Evolutionary conservation across 2,329 filamentous ascomycete genomes (phyloP), one percentile per base, ranked within the genome.

Genomic region (Colletotrichum tofieldiae): DNA sequence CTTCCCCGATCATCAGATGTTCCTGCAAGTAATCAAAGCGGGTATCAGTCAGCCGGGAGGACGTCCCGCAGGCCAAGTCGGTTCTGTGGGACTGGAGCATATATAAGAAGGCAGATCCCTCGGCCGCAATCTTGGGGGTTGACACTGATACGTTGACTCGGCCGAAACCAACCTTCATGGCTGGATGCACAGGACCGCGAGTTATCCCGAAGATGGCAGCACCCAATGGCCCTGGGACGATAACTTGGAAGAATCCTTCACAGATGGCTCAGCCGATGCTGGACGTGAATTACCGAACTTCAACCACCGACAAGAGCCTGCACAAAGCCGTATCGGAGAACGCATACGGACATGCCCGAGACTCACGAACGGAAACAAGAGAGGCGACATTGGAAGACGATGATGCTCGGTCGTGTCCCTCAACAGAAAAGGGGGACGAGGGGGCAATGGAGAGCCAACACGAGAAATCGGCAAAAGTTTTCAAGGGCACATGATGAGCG

Each of bases 1-100:
- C 9, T 55, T 66, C 67, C 67, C 67, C 47, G 67, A 70, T 70
- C 62, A 62, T 47, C 67, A 37, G 54, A 20, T 54, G 49, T 37
- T 45, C 61, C 45, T 54, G 67, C 61, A 70, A 47, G 47, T n/a
- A 45, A 60, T 54, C 32, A n/a, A 37, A 60, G 39, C 12, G 37
- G 47, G n/a, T n/a, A 23, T 14, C 11, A 29, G 2, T 18, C 14
- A 11, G 18, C 0, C 39, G 49, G 47, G 29, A 49, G 43, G 6
- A 9, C 3, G 35, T 37, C 8, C 35, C 35, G 35, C 11, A 37
- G 35, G 67, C 54, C 54, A 45, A 45, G 37, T 43, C 1, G 16
- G 18, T 45, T 45, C 11, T 51, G 51, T 8, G 16, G 26, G 37
- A 69, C 35, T 52, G 67, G 43, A 45, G 18, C 45, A 52, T 58